Conservation (phyloP, 1,139 yeast genomes). For the Magnusiomyces tetraspermus region DNA sequence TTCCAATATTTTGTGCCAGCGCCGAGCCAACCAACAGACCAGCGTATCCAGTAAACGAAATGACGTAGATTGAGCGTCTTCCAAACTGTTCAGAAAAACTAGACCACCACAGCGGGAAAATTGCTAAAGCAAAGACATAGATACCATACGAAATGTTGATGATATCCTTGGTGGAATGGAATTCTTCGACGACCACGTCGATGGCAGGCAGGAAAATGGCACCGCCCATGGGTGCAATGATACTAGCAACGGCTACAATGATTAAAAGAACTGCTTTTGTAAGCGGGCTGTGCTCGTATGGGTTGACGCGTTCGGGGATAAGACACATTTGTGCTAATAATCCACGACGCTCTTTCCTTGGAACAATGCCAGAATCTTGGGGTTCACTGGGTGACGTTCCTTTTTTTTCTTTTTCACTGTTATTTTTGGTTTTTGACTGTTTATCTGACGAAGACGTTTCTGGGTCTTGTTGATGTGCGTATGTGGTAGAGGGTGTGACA, state of each 20-base stretch:
- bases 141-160: slow-evolving; percentile 81
- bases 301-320: slow-evolving; percentile 65
- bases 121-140: slow-evolving; percentile 61
- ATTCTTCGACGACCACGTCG: slow-evolving; percentile 42
- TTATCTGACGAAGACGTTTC: too few species aligned
- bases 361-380: slow-evolving; percentile 8
- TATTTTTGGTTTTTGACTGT: too few species aligned
- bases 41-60: slow-evolving; percentile 54
- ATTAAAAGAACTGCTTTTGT: slow-evolving; percentile 35
- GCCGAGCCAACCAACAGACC: slow-evolving; percentile 70
- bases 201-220: slow-evolving; percentile 76
- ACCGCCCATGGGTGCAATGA: slow-evolving; percentile 89
- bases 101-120: slow-evolving; percentile 88
- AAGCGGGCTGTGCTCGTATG: slow-evolving; percentile 48
- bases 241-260: slow-evolving; percentile 67
- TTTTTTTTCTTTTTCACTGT: too few species aligned
- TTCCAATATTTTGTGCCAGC: slow-evolving; percentile 48
- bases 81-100: slow-evolving; percentile 63
- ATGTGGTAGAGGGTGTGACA: too few species aligned
- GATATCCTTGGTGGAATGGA: slow-evolving; percentile 47
- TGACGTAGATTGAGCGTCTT: slow-evolving; percentile 59
- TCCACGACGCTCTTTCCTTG: slow-evolving; percentile 24
- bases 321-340: slow-evolving; percentile 35
- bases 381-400: too few species aligned
- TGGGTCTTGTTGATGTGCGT: too few species aligned